Evolutionary conservation across 768 basidiomycete genomes (phyloP).

Genomic region (Suillus fuscotomentosus): DNA sequence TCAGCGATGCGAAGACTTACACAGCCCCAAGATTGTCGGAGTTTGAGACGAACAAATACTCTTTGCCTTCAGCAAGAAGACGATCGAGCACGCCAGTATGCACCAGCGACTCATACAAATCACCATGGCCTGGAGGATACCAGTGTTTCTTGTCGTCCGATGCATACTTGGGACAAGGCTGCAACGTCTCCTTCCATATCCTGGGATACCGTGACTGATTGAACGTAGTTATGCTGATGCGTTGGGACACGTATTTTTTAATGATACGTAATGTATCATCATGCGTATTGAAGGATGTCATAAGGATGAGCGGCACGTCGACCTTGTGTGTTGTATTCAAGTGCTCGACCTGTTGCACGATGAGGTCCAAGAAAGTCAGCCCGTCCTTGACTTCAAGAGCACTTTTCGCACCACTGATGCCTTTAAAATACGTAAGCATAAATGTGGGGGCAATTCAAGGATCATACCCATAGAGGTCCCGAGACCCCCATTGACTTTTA

Average conservation of each 20-base stretch:
- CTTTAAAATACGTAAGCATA: slow-evolving; percentile 32
- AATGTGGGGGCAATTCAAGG: not conserved
- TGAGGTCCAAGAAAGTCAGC: slow-evolving; percentile 96
- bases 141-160: slow-evolving; percentile 87
- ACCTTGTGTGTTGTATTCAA: slow-evolving; percentile 82
- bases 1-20: slow-evolving; percentile 39
- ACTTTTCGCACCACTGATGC: slow-evolving; percentile 85
- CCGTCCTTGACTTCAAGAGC: slow-evolving; percentile 96
- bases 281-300: slow-evolving; percentile 99
- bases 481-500: slow-evolving; percentile 94
- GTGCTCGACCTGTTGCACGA: slow-evolving; percentile 93
- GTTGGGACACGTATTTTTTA: slow-evolving; percentile 95
- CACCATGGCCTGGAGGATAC: slow-evolving; percentile 98
- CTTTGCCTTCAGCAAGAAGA: slow-evolving; percentile 87
- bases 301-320: slow-evolving; percentile 95
- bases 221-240: slow-evolving; percentile 89
- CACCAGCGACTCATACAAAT: slow-evolving; percentile 88
- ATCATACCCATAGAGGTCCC: slow-evolving; percentile 83
- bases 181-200: slow-evolving; percentile 84
- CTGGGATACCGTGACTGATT: slow-evolving; percentile 95
- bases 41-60: slow-evolving; percentile 97
- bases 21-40: slow-evolving; percentile 95
- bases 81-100: slow-evolving; percentile 92
- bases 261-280: slow-evolving; percentile 95
- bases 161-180: slow-evolving; percentile 77